Evolutionary conservation across 177 flowering plant genomes (phyloP).

Genomic region (Vitis hybrid): DNA sequence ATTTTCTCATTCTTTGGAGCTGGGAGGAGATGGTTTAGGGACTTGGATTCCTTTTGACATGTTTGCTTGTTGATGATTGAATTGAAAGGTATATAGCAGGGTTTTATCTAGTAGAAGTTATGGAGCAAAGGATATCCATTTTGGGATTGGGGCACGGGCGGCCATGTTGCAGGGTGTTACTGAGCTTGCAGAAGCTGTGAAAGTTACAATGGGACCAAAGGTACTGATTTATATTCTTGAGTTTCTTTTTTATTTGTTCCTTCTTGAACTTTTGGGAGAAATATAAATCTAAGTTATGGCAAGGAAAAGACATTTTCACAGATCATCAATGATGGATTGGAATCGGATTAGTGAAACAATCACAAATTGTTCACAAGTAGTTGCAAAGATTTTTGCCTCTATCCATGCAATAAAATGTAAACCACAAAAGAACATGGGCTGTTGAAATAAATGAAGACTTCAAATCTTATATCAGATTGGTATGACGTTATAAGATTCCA

Average conservation of each 20-base stretch:
- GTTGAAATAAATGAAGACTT: too few relatives aligned
- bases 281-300: too few relatives aligned
- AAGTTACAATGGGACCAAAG: conserved; percentile 95
- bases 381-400: too few relatives aligned
- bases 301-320: too few relatives aligned
- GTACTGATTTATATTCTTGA: conserved; percentile 22
- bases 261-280: neutral
- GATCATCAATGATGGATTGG: too few relatives aligned
- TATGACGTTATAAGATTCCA: neutral
- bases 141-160: conserved; percentile 71
- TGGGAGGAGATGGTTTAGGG: neutral
- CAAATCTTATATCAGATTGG: neutral
- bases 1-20: neutral
- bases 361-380: too few relatives aligned
- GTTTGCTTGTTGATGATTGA: conserved; percentile 9
- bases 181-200: conserved; percentile 84
- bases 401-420: too few relatives aligned
- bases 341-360: too few relatives aligned
- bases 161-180: conserved; percentile 78
- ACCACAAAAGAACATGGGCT: too few relatives aligned
- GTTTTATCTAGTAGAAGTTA: conserved; percentile 46
- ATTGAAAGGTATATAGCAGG: conserved; percentile 41
- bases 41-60: neutral
- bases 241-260: neutral
- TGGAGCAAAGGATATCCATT: conserved; percentile 68